Base-by-base conservation (phyloP, 495 filamentous ascomycete species). In the Gamarada debralockiae region DNA sequence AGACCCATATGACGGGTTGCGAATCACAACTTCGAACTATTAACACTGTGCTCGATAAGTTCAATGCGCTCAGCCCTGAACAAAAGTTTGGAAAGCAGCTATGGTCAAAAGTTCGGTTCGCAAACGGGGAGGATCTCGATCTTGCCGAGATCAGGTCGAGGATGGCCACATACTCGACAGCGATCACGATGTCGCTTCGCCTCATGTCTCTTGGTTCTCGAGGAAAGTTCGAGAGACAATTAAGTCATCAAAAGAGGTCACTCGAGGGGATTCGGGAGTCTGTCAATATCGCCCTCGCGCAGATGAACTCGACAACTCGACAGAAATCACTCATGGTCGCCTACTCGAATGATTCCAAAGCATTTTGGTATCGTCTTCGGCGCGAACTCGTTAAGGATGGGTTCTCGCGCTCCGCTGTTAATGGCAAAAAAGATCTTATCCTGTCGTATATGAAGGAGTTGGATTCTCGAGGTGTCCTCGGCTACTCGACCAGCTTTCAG, bases 361-460 rank as follows among this genome's bases (percentile, higher is more conserved):
- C 17, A 5, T 48, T 57, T 21, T 58, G 59, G 59, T 46, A 31
- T 18, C 23, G 34, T 13, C 20, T 62, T 13, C 52, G 48, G 2
- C 42, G 41, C 4, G 50, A 58, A 9, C 29, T 62, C 0, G 27
- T 55, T 0, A 48, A 34, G 9, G 59, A 55, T 7, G 51, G 51
- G 2, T 58, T 24, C 46, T 8, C 37, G 2, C 42, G 37, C n/a
- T 12, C 18, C 3, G 50, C 14, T 12, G 20, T 62, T 6, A 20
- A 50, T 2, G 38, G 33, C 8, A 40, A 58, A 34, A 55, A 55
- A 21, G 44, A 17, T 12, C 25, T 50, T 3, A 62, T 62, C 14
- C 21, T 36, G 34, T 50, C 27, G 13, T 55, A 58, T 48, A 37
- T 62, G 5, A 42, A 42, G 17, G 50, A 58, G 17, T 41, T 62